These are phyloP conservation scores for Haematococcus lacustris DNA, from an alignment of 139 green algal species.

Conservation along the genomic window DNA sequence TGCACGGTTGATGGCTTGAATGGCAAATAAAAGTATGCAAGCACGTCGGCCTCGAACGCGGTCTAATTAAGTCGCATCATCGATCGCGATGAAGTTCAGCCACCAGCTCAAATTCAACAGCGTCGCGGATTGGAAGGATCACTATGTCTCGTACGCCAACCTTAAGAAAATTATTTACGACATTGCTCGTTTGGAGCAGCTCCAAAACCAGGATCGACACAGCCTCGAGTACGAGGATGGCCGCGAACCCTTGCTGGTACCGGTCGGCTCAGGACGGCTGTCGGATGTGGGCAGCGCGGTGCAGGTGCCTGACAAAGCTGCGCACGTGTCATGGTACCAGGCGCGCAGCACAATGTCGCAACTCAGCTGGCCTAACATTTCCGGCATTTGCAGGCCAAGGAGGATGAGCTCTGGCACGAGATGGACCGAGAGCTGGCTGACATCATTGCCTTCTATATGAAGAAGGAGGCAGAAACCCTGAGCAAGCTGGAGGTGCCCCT, in stretches of 20 bases:
- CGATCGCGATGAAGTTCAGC: constrained; percentile 52
- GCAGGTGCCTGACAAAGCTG: background rate
- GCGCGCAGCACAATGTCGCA: background rate
- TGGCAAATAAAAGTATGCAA: too few relatives aligned
- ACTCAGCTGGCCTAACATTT: background rate
- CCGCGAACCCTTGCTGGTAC: background rate
- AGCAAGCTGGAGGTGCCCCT: constrained; percentile 13
- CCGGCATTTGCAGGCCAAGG: background rate
- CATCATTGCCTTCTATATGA: constrained; percentile 38
- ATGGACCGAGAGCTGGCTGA: constrained; percentile 37
- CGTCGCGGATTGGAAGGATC: constrained; percentile 50
- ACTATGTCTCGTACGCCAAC: constrained; percentile 55
- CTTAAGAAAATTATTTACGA: constrained; percentile 61
- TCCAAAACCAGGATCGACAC: background rate
- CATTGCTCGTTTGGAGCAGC: constrained; percentile 23
- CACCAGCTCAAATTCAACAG: constrained; percentile 61
- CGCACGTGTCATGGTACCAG: background rate
- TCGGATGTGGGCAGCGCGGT: background rate
- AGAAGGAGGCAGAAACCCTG: constrained; percentile 41
- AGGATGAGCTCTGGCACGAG: constrained; percentile 30
- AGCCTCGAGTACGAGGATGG: background rate
- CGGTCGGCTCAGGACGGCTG: background rate
- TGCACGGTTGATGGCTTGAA: too few relatives aligned
- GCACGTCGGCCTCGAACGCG: too few relatives aligned
- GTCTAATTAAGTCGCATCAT: too few relatives aligned